A percentile compares a stretch with the other conserved stretches of the same genome.
Conservation (phyloP, 306 rosid species). For the Begonia peltatifolia region DNA sequence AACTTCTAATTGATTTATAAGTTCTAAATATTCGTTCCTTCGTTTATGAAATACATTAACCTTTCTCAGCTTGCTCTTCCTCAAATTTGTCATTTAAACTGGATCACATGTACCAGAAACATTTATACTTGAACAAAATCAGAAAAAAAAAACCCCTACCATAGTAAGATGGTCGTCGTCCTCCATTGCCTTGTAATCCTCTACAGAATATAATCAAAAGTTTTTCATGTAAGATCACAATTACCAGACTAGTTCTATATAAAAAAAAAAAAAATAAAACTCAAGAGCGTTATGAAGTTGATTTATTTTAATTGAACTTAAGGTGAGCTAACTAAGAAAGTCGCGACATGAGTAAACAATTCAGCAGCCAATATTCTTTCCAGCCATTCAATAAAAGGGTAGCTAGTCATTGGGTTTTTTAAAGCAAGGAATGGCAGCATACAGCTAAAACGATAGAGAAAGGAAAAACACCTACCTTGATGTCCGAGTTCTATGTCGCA, state of each 20-base stretch:
- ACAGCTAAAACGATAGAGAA: conserved; percentile 2
- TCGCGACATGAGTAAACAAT: not conserved
- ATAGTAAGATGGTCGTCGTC: conserved; percentile 56
- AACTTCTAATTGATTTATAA: too few species aligned
- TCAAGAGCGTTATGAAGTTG: not conserved
- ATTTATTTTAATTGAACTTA: not conserved
- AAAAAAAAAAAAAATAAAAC: not conserved
- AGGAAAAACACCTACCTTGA: conserved; percentile 27
- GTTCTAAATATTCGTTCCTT: too few species aligned
- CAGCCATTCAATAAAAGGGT: conserved; percentile 3
- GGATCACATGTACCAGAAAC: not conserved
- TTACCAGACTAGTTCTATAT: not conserved
- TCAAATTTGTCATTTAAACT: too few species aligned
- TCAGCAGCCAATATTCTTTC: conserved; percentile 5
- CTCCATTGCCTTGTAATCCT: conserved; percentile 55
- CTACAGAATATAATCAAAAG: conserved; percentile 22
- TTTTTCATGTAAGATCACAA: not conserved
- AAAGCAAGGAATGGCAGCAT: not conserved
- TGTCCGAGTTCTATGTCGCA: conserved; percentile 63
- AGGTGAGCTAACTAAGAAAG: not conserved
- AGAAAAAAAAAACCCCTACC: conserved; percentile 29
- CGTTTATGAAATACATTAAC: too few species aligned
- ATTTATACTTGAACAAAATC: not conserved
- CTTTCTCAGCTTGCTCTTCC: too few species aligned
- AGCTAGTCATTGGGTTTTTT: not conserved